Evolutionary conservation across 1,139 yeast species (phyloP), one percentile per base, ranked within the genome.

Genomic region (Kodamaea suecica): DNA sequence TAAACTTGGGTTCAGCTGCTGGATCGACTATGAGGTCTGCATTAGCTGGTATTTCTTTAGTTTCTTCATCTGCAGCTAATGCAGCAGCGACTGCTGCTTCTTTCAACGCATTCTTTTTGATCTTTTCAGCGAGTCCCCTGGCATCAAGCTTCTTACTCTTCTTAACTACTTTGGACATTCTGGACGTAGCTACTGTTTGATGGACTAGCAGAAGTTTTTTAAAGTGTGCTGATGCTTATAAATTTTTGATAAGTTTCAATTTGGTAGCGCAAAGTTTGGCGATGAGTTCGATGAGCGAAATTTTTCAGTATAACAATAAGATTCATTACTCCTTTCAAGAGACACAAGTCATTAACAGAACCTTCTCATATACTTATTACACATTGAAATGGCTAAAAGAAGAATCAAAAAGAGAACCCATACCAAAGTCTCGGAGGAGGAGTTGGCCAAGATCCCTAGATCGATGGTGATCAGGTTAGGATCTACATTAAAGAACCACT

Each of bases 391-490:
- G 74, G 73, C 72, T 23, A 67, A 63, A 41, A 65, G 70, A 60
- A 27, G 12, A 11, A 53, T 56, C 37, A 90, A 88, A 64, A 85
- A 80, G 55, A 82, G 97, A 75, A 90, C 97, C 10, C 97, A 90
- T 57, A 84, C 70, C 39, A 73, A 72, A 51, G 66, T 68, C 25
- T 62, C 76, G 16, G 84, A 77, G 39, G 95, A 84, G 49, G 92
- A 81, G 44, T 66, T 72, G 40, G 80, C 80, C 37, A 75, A 75
- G 53, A 78, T 87, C 42, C 98, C 98, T 13, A 75, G 84, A 52
- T 87, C 97, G 4, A 86, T 90, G 95, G 97, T 94, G 40, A 74
- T 92, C 47, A 79, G 92, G 50, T 73, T 90, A 37, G 97, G 97
- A 3, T 68, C 81, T 12, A 78, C 94, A 17, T 71, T 85, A 52